phyloP scores from a whole-genome alignment of 1,139 yeast species.

The Magnusiomyces fungicola region DNA sequence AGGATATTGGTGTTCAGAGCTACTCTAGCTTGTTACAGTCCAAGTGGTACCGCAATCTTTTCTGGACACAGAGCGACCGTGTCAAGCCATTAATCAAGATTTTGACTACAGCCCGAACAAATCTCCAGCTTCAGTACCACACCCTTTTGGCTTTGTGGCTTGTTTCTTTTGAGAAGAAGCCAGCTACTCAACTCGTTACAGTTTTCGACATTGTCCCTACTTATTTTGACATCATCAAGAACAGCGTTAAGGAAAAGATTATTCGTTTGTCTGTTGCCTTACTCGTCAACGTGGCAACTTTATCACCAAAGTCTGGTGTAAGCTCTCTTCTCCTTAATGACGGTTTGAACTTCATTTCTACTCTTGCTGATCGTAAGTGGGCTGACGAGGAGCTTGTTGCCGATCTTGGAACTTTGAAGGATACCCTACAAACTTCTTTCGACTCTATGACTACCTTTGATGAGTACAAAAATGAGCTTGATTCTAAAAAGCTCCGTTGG shows the following conservation, averaged over 20 bases:
- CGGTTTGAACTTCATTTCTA: conserved; percentile 61
- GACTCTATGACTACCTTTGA: conserved; percentile 84
- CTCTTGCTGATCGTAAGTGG: conserved; percentile 80
- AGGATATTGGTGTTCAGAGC: conserved; percentile 61
- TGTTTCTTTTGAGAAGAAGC: conserved; percentile 58
- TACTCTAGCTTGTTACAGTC: conserved; percentile 54
- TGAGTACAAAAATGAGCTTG: conserved; percentile 81
- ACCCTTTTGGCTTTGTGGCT: conserved; percentile 77
- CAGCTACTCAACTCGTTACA: conserved; percentile 46
- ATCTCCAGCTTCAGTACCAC: conserved; percentile 76
- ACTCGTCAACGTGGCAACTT: conserved; percentile 40
- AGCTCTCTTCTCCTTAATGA: conserved; percentile 70
- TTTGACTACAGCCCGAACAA: conserved; percentile 45
- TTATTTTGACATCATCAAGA: conserved; percentile 59
- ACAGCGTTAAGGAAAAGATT: conserved; percentile 86
- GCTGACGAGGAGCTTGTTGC: conserved; percentile 85
- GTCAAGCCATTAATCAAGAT: conserved; percentile 50
- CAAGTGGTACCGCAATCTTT: conserved; percentile 50
- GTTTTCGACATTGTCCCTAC: conserved; percentile 42
- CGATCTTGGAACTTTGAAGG: conserved; percentile 57
- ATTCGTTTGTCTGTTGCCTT: conserved; percentile 75
- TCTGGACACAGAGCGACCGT: conserved; percentile 46
- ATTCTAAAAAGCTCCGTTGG: conserved; percentile 73
- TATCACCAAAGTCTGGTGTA: conserved; percentile 41
- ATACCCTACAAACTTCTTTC: conserved; percentile 61